Evolutionary conservation across 192 early-diverging fungal genomes (phyloP).

Genomic region (Piromyces sp.): DNA sequence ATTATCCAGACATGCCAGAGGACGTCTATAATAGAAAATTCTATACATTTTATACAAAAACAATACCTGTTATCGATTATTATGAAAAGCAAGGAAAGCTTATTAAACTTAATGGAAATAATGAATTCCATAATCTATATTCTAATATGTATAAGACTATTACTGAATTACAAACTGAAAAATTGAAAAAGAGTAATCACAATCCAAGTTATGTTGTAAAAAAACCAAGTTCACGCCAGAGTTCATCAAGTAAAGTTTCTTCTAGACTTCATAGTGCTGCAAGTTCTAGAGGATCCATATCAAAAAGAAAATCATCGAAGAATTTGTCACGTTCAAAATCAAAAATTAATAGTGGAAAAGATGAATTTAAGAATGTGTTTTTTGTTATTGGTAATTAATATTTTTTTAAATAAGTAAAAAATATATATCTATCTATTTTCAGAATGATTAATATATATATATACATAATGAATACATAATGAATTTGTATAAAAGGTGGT

Average conservation of each 20-base stretch:
- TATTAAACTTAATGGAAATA: not conserved
- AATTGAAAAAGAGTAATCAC: not conserved
- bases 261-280: not conserved
- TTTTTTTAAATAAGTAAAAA: too few species aligned
- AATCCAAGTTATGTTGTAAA: not conserved
- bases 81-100: not conserved
- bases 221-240: not conserved
- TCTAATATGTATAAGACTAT: not conserved
- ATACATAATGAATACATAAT: too few species aligned
- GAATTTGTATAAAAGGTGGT: constrained; percentile 15
- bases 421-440: too few species aligned
- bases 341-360: not conserved
- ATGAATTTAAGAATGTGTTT: not conserved
- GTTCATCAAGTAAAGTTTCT: not conserved
- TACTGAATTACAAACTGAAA: not conserved
- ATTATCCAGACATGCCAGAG: not conserved
- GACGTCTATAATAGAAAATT: not conserved
- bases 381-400: not conserved
- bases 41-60: not conserved
- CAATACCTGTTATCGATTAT: not conserved
- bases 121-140: not conserved
- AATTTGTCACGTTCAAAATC: not conserved
- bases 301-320: not conserved
- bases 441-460: too few species aligned
- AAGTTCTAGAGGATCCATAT: not conserved